Base-by-base conservation (phyloP, 2,329 filamentous ascomycete species). In the Cordyceps pruinosa region DNA sequence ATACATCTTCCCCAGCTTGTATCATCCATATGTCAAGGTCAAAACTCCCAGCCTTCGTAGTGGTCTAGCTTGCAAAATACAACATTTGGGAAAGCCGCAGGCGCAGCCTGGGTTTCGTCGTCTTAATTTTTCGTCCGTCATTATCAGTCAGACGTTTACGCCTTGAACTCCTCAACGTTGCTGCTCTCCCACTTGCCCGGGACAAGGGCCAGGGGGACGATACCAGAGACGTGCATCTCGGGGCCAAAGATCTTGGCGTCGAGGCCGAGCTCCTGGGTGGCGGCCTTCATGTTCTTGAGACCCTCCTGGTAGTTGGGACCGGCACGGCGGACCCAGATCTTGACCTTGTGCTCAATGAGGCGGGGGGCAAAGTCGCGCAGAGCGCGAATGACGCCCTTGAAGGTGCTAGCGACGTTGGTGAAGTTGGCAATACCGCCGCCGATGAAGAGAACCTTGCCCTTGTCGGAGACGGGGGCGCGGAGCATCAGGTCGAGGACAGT, bases 361-460 rank as follows among this genome's bases (percentile, higher is more conserved):
- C 87, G 82, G 62, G 86, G 85, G 60, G 92, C 84, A 66, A 93
- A 91, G 77, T 97, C 94, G 64, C 93, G 87, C 64, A 99, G 84
- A 60, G 94, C 94, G 66, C 90, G 88, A 73, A 99, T 99, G 75
- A 99, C 93, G 80, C 94, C 94, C 85, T 99, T 99, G 88, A 99
- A 99, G 63, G 94, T 99, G 68, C 89, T 94, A 60, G 94, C 94
- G 56, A 99, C 94, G 79, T 97, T 99, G 82, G 94, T 99, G 82
- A 99, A 99, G 88, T 99, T 99, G 83, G 94, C 94, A 83, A 99
- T 99, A 84, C 94, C 94, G 80, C 94, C 94, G 75, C 94, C 94
- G 66, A 99, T 97, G 84, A 99, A 99, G 64, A 99, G 87, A 55
- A 99, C 90, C 85, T 97, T 99, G 81, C 94, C 94, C 70, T 97